These are phyloP conservation scores for Pinus taeda DNA, from an alignment of 75 land plant genomes.

Conservation along the genomic window DNA sequence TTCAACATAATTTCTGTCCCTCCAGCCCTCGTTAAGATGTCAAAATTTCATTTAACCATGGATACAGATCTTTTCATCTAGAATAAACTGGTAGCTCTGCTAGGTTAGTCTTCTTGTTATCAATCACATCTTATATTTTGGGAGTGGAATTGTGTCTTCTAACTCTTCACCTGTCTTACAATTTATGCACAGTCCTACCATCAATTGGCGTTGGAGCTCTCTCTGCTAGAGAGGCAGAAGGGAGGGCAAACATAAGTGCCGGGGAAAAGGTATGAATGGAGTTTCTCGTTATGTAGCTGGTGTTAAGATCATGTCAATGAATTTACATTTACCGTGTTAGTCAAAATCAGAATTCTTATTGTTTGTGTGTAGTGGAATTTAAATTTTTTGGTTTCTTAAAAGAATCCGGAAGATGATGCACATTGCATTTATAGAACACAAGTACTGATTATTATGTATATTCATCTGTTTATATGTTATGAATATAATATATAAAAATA, in stretches of 20 bases:
- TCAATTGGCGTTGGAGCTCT: constrained; percentile 87
- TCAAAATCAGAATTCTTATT: too few species aligned
- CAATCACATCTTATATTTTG: not conserved
- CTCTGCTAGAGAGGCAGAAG: constrained; percentile 89
- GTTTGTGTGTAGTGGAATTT: too few species aligned
- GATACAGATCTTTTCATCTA: not conserved
- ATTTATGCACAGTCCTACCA: constrained; percentile 68
- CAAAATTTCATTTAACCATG: not conserved
- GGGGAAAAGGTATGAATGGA: constrained; percentile 60
- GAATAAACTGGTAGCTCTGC: not conserved
- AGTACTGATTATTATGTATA: too few species aligned
- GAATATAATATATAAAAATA: too few species aligned
- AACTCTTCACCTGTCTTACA: constrained; percentile 2
- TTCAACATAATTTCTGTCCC: not conserved
- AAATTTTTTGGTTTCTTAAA: too few species aligned
- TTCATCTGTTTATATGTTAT: too few species aligned
- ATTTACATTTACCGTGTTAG: too few species aligned
- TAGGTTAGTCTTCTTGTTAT: not conserved
- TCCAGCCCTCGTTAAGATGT: not conserved
- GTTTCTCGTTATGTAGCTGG: too few species aligned
- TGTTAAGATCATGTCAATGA: too few species aligned
- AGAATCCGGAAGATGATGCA: too few species aligned
- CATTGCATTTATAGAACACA: too few species aligned
- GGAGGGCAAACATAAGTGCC: constrained; percentile 53
- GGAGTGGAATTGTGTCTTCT: not conserved